Percentiles rank a stretch among this genome's conserved stretches.
phyloP scores from a whole-genome alignment of 2,329 filamentous ascomycete species.

The Verticillium longisporum region DNA sequence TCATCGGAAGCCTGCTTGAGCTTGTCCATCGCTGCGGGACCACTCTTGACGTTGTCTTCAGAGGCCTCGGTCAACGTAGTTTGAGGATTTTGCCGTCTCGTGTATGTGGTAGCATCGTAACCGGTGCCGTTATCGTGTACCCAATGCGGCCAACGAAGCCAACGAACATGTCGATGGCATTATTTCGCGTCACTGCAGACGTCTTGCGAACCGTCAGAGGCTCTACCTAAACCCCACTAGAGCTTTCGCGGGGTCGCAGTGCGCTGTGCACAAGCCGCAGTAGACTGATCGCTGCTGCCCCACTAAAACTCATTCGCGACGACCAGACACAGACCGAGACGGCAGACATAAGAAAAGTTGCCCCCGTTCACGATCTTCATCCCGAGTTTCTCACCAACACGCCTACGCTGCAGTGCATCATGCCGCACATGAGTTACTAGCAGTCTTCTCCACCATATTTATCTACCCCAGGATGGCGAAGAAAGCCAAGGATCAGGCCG shows the following conservation, averaged over 20 bases:
- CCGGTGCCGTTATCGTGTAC: not conserved
- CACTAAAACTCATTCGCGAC: not conserved
- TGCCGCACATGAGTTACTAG: not conserved
- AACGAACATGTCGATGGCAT: not conserved
- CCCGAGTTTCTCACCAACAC: not conserved
- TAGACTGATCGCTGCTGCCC: not conserved
- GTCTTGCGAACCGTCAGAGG: no score
- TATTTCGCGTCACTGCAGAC: no score
- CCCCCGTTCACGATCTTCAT: not conserved
- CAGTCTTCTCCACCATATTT: not conserved
- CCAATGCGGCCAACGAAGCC: not conserved
- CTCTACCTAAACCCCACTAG: not conserved
- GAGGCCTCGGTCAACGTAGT: not conserved
- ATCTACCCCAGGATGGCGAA: conserved; percentile 8
- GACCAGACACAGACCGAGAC: not conserved
- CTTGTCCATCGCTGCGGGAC: conserved; percentile 13
- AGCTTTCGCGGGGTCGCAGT: not conserved
- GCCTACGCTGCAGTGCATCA: not conserved
- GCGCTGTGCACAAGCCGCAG: not conserved
- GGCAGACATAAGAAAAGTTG: not conserved
- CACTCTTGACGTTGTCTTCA: not conserved
- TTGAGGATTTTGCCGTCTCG: not conserved
- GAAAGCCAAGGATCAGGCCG: conserved; percentile 28
- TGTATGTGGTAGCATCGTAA: not conserved
- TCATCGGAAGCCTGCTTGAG: conserved; percentile 23